A percentile compares a stretch with the other conserved stretches of the same genome.
These are phyloP conservation scores for Phytophthora fragariaefolia DNA, from an alignment of 352 stramenopile genomes.

Conservation along the genomic window DNA sequence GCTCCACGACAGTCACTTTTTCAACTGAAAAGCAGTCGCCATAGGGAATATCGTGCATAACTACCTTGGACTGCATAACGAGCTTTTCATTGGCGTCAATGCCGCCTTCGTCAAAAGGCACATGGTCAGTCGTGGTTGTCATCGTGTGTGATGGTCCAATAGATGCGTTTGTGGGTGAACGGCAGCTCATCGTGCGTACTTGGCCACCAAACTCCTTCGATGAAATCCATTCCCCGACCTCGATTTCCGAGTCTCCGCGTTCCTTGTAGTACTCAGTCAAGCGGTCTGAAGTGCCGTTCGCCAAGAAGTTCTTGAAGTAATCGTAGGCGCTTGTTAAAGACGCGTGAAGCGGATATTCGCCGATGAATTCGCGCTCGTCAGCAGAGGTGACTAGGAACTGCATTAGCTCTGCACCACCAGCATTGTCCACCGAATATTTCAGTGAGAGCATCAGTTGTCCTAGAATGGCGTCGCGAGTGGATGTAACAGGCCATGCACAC, in stretches of 20 bases:
- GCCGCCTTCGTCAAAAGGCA: slow-evolving; percentile 49
- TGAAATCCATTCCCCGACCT: slow-evolving; percentile 65
- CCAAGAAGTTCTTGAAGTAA: slow-evolving; percentile 78
- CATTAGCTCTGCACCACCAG: slow-evolving; percentile 47
- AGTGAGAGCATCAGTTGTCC: slow-evolving; percentile 76
- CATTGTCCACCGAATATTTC: slow-evolving; percentile 68
- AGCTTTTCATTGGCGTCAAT: slow-evolving; percentile 55
- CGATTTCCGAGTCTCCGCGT: slow-evolving; percentile 77
- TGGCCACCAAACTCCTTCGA: slow-evolving; percentile 77
- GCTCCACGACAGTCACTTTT: slow-evolving; percentile 67
- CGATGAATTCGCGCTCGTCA: slow-evolving; percentile 67
- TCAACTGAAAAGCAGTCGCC: slow-evolving; percentile 88
- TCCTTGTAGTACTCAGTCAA: slow-evolving; percentile 74
- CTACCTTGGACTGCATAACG: slow-evolving; percentile 65
- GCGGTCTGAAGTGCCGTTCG: slow-evolving; percentile 49
- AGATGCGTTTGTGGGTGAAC: slow-evolving; percentile 80
- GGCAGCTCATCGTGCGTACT: slow-evolving; percentile 67
- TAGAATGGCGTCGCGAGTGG: slow-evolving; percentile 66
- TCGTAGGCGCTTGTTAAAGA: slow-evolving; percentile 56
- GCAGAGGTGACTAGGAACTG: slow-evolving; percentile 79
- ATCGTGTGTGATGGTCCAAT: slow-evolving; percentile 88
- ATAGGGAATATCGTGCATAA: slow-evolving; percentile 88
- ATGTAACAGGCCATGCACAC: slow-evolving; percentile 79
- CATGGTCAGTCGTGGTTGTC: slow-evolving; percentile 79
- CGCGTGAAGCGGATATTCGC: slow-evolving; percentile 70